A percentile compares a stretch with the other conserved stretches of the same genome.
Conservation (phyloP, 257 asterid species). For the Solanum arcanum region DNA sequence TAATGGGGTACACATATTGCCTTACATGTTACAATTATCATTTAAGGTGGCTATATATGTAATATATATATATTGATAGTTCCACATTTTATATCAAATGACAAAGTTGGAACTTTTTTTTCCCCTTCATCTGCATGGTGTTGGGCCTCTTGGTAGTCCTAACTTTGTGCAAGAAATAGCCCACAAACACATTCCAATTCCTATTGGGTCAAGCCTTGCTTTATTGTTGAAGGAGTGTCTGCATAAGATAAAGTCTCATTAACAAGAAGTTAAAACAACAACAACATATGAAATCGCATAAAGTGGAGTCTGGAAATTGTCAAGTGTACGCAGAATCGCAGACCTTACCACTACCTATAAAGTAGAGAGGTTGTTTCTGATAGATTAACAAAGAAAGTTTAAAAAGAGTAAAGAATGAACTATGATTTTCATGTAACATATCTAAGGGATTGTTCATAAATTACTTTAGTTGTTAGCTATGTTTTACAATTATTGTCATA, state of each 20-base stretch:
- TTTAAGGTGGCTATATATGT: background rate
- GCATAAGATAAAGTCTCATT: background rate
- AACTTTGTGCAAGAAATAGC: background rate
- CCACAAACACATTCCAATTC: background rate
- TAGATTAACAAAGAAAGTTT: background rate
- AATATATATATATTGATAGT: background rate
- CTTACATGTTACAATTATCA: background rate
- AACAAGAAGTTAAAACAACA: background rate
- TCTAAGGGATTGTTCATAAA: background rate
- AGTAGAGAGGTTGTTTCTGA: background rate
- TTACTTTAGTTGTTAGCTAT: background rate
- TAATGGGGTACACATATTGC: background rate
- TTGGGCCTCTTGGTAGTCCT: background rate
- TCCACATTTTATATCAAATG: background rate
- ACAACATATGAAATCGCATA: background rate
- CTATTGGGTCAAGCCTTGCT: background rate
- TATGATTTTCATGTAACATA: background rate
- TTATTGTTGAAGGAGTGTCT: background rate
- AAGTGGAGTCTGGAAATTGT: background rate
- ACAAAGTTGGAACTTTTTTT: background rate
- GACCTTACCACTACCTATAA: background rate
- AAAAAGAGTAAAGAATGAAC: background rate
- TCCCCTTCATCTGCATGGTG: background rate
- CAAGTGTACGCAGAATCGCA: rapidly evolving
- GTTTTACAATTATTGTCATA: background rate